Conservation (phyloP, 2,329 filamentous ascomycete species). For the Clonostachys rosea region DNA sequence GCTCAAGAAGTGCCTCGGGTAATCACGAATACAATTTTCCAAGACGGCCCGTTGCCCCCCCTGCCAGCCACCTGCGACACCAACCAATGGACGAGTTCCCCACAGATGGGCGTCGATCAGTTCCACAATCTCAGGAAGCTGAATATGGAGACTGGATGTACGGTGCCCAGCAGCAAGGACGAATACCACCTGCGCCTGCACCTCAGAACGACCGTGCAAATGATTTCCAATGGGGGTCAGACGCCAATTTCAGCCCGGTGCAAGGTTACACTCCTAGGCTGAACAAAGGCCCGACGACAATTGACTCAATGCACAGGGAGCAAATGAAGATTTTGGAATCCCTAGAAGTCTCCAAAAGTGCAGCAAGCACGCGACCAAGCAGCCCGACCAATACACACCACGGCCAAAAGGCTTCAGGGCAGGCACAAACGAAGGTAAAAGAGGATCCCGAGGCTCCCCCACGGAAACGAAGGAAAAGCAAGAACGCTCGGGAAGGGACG, state of each 20-base stretch:
- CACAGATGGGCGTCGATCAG: conserved; percentile 23
- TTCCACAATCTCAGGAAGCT: background rate
- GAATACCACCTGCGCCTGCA: conserved; percentile 2
- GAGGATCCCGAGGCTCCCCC: conserved; percentile 31
- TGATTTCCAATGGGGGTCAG: conserved; percentile 64
- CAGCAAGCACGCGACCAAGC: conserved; percentile 52
- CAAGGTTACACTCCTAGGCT: conserved; percentile 56
- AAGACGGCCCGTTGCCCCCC: conserved; percentile 20
- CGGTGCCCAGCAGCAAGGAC: conserved; percentile 15
- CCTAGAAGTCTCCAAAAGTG: conserved; percentile 52
- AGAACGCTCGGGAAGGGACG: conserved; percentile 31
- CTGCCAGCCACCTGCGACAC: conserved; percentile 33
- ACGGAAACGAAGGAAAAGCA: conserved; percentile 52
- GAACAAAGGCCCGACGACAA: conserved; percentile 43
- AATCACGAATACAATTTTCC: conserved; percentile 15
- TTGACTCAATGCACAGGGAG: conserved; percentile 49
- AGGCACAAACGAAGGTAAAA: conserved; percentile 7
- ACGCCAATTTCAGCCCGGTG: conserved; percentile 53
- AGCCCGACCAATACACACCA: conserved; percentile 35
- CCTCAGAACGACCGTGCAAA: conserved; percentile 24
- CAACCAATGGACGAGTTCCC: conserved; percentile 36
- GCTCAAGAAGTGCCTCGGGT: conserved; percentile 8
- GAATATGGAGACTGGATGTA: conserved; percentile 30
- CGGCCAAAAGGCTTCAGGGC: background rate
- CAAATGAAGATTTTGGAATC: conserved; percentile 53